Percentiles rank a stretch among this genome's conserved stretches.
Evolutionary conservation across 2,329 filamentous ascomycete genomes (phyloP).

Genomic region (Sporothrix variecibatus): DNA sequence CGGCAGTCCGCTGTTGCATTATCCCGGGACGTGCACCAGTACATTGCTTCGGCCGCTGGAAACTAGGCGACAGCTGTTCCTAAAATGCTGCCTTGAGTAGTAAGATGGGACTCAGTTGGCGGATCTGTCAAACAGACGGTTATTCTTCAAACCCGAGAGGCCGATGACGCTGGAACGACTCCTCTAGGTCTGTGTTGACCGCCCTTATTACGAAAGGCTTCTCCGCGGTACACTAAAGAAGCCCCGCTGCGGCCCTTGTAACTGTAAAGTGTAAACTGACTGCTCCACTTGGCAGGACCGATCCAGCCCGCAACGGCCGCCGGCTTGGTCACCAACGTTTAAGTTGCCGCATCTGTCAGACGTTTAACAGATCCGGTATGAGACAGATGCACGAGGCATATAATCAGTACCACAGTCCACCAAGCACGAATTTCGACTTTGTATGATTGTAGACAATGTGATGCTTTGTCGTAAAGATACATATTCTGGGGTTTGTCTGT

Average conservation of each 20-base stretch:
- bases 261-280: background rate
- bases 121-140: background rate
- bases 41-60: background rate
- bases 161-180: background rate
- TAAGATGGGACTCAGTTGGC: background rate
- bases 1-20: conserved; percentile 2
- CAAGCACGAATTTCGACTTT: background rate
- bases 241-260: conserved; percentile 3
- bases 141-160: background rate
- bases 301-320: background rate
- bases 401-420: background rate
- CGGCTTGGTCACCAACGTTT: background rate
- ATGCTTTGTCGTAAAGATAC: background rate
- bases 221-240: background rate
- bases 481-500: background rate
- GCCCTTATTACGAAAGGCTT: background rate
- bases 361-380: background rate
- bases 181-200: background rate
- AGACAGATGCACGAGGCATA: background rate
- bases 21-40: background rate
- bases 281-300: background rate
- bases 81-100: background rate
- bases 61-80: background rate
- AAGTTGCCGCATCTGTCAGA: background rate
- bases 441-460: background rate